Conservation (phyloP, 75 land plant species). For the Larix kaempferi region DNA sequence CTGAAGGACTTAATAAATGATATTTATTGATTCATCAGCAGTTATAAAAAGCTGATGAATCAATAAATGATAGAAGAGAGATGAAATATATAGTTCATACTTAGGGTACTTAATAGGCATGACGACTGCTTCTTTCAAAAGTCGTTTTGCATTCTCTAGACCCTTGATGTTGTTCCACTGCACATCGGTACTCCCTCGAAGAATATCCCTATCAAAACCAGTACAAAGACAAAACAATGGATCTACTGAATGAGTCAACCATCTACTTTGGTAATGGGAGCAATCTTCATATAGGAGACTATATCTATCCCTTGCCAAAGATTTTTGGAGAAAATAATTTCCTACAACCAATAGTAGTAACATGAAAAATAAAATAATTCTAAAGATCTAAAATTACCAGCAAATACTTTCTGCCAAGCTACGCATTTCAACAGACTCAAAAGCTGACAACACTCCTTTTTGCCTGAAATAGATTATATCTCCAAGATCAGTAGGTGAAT, state of each 20-base stretch:
- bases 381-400: constrained; percentile 33
- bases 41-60: neutral
- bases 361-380: constrained; percentile 3
- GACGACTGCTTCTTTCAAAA: constrained; percentile 98
- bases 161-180: constrained; percentile 95
- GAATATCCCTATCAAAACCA: constrained; percentile 63
- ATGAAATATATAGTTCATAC: constrained; percentile 21
- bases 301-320: neutral
- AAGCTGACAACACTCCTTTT: constrained; percentile 69
- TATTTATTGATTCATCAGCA: no score
- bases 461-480: constrained; percentile 41
- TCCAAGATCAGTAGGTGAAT: constrained; percentile 1
- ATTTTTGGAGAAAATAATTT: neutral
- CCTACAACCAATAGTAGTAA: neutral
- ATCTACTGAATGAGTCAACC: neutral
- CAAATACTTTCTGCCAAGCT: constrained; percentile 76
- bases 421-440: constrained; percentile 73
- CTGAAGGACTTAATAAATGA: neutral
- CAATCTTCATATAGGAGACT: neutral
- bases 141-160: constrained; percentile 83
- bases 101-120: constrained; percentile 99
- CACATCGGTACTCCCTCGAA: constrained; percentile 90
- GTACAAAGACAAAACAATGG: neutral
- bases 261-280: neutral
- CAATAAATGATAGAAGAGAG: neutral